phyloP scores from a whole-genome alignment of 805 yeast species.

The Cyberlindnera maritima region DNA sequence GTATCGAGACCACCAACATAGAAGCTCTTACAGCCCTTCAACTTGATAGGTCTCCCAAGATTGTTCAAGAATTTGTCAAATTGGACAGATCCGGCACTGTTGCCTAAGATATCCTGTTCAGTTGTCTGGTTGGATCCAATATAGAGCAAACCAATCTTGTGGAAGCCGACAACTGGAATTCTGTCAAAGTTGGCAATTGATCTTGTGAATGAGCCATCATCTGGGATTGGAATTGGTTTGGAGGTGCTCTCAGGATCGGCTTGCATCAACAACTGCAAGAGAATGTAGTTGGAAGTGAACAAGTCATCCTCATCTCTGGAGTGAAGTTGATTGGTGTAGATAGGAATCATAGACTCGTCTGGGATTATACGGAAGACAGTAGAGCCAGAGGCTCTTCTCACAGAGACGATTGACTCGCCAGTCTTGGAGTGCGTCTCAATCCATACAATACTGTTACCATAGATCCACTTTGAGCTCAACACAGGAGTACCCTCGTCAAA shows the following conservation, averaged over 20 bases:
- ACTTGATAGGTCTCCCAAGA: constrained; percentile 58
- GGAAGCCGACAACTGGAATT: constrained; percentile 74
- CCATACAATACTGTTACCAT: constrained; percentile 55
- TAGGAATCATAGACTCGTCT: constrained; percentile 37
- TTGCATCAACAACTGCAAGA: constrained; percentile 50
- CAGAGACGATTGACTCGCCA: constrained; percentile 50
- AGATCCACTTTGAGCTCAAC: constrained; percentile 50
- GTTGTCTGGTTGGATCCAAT: constrained; percentile 63
- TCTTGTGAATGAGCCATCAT: constrained; percentile 41
- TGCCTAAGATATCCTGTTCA: constrained; percentile 64
- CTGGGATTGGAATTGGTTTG: constrained; percentile 52
- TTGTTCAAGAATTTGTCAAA: constrained; percentile 58
- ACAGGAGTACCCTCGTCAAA: constrained; percentile 27
- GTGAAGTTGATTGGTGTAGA: constrained; percentile 25
- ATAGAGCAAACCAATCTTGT: constrained; percentile 76
- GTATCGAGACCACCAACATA: constrained; percentile 81
- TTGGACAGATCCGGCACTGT: constrained; percentile 58
- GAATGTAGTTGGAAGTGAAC: constrained; percentile 43
- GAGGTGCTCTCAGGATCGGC: constrained; percentile 31
- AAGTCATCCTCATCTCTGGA: constrained; percentile 22
- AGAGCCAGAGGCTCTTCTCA: constrained; percentile 69
- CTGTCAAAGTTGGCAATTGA: constrained; percentile 67
- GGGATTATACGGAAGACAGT: constrained; percentile 44
- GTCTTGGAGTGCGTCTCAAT: constrained; percentile 49
- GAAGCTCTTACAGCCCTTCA: constrained; percentile 51